Evolutionary conservation across 192 early-diverging fungal species (phyloP).

Genomic region (Funneliformis mosseae): DNA sequence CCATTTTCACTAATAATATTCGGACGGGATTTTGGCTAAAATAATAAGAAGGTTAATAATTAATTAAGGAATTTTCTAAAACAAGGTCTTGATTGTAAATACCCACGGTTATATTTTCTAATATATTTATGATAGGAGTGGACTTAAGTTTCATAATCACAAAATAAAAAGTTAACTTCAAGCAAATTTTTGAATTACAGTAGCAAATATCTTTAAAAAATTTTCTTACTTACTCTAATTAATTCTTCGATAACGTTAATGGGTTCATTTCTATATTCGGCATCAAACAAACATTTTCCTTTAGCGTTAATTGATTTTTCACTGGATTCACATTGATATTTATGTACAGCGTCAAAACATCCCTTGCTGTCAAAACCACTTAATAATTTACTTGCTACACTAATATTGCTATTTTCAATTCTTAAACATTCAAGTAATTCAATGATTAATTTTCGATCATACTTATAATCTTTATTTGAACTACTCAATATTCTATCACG

Average conservation of each 20-base stretch:
- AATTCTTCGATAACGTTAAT: too few relatives aligned
- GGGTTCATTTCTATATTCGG: not conserved
- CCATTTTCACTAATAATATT: constrained; percentile 62
- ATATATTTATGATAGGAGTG: constrained; percentile 69
- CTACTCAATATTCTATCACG: constrained; percentile 69
- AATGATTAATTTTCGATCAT: constrained; percentile 64
- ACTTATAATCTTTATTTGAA: constrained; percentile 58
- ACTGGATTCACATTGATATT: constrained; percentile 47
- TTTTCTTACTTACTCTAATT: not conserved
- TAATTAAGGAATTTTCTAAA: too few relatives aligned
- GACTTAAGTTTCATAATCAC: constrained; percentile 19
- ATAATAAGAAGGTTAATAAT: not conserved
- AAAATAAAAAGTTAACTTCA: too few relatives aligned
- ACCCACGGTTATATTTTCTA: constrained; percentile 27
- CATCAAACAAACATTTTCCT: not conserved
- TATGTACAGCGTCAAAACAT: constrained; percentile 85
- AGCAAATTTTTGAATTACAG: too few relatives aligned
- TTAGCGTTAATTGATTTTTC: constrained; percentile 51
- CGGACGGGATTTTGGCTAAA: constrained; percentile 41
- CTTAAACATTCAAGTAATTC: constrained; percentile 50
- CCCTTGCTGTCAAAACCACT: constrained; percentile 56
- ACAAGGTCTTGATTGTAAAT: not conserved
- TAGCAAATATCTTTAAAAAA: not conserved
- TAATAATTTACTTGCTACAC: not conserved
- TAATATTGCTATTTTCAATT: not conserved